Evolutionary conservation across 192 early-diverging fungal species (phyloP).

Genomic region (Umbelopsis vinacea): DNA sequence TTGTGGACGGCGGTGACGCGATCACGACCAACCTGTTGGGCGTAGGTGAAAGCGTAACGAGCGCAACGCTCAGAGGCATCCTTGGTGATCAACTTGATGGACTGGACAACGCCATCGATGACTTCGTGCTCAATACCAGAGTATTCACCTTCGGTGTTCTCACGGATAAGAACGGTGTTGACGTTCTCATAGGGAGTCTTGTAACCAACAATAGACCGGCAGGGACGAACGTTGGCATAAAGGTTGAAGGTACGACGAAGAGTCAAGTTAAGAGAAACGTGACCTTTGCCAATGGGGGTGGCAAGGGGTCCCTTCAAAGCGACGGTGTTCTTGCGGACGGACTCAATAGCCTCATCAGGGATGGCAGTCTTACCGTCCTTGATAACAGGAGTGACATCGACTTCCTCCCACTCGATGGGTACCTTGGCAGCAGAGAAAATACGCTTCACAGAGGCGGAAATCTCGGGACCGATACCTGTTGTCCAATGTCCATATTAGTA

Average conservation of each 20-base stretch:
- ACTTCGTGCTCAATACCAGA: constrained; percentile 98
- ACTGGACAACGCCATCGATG: constrained; percentile 96
- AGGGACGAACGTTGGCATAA: constrained; percentile 98
- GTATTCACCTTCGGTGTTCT: constrained; percentile 99
- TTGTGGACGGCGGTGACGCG: constrained; percentile 98
- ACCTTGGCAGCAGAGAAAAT: constrained; percentile 93
- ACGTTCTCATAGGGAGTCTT: constrained; percentile 97
- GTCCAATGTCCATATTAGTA: too few relatives aligned
- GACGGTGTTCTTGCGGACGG: constrained; percentile 94
- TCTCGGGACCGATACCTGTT: constrained; percentile 89
- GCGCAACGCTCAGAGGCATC: constrained; percentile 91
- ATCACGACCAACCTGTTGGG: constrained; percentile 85
- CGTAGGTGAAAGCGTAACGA: constrained; percentile 95
- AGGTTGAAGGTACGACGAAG: constrained; percentile 95
- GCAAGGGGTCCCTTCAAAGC: constrained; percentile 98
- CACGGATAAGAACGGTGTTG: constrained; percentile 97
- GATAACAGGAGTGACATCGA: constrained; percentile 91
- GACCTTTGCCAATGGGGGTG: constrained; percentile 98
- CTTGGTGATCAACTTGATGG: constrained; percentile 98
- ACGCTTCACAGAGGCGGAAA: constrained; percentile 87
- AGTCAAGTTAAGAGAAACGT: constrained; percentile 93
- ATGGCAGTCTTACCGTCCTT: constrained; percentile 93
- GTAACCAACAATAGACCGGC: constrained; percentile 95
- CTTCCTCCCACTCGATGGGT: constrained; percentile 96
- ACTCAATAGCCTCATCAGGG: constrained; percentile 88